These are phyloP conservation scores for Aspergillus pseudoterreus DNA, from an alignment of 2,329 filamentous ascomycete genomes.

Conservation along the genomic window DNA sequence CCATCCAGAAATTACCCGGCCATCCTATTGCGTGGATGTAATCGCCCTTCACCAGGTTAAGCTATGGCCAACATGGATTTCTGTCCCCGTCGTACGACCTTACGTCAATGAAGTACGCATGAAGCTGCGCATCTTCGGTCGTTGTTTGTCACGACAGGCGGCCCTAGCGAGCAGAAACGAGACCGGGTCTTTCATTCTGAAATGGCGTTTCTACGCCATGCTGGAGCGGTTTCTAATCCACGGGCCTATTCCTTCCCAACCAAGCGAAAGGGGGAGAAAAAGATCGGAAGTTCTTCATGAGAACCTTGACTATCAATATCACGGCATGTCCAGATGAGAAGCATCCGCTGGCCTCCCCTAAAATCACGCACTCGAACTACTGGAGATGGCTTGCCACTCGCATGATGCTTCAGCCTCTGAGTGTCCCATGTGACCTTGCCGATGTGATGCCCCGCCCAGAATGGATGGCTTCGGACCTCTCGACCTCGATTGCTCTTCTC, in stretches of 20 bases:
- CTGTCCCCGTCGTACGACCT: conserved; percentile 2
- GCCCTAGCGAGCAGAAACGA: background rate
- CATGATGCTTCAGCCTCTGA: background rate
- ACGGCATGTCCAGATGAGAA: background rate
- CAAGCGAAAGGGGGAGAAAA: no score
- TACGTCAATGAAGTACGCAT: conserved; percentile 1
- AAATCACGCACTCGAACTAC: background rate
- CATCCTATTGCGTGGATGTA: no score
- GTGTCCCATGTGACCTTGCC: background rate
- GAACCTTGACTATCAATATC: conserved; percentile 8
- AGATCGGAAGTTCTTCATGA: background rate
- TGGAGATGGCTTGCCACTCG: background rate
- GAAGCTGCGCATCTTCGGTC: conserved; percentile 5
- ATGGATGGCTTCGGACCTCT: background rate
- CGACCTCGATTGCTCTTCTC: background rate
- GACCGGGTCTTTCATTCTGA: conserved; percentile 5
- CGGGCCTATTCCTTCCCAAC: conserved; percentile 3
- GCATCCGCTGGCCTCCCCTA: background rate
- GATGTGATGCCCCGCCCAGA: background rate
- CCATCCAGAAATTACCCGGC: no score
- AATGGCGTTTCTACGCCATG: conserved; percentile 14
- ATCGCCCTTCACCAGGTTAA: background rate
- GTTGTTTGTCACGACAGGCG: background rate
- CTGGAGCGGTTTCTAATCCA: conserved; percentile 13
- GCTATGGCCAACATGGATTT: conserved; percentile 7